Percentiles rank a stretch among this genome's conserved stretches.
Conservation (phyloP, 2,329 filamentous ascomycete genomes). For the Penicillium sp. region DNA sequence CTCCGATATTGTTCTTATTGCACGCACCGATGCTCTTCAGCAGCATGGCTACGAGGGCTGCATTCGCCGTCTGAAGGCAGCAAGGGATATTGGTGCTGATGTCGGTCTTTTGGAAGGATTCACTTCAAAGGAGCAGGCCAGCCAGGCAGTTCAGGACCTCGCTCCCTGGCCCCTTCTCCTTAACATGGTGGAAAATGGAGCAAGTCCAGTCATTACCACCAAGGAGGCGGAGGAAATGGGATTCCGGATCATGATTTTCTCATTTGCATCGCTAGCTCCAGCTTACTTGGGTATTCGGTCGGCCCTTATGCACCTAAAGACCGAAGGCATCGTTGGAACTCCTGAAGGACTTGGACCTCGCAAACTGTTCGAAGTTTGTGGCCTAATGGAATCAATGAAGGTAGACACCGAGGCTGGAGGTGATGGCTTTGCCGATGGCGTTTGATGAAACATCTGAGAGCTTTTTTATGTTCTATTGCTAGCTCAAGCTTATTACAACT, state of each 20-base stretch:
- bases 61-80: conserved; percentile 36
- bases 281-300: conserved; percentile 38
- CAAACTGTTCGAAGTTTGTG: conserved; percentile 42
- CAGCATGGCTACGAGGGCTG: conserved; percentile 41
- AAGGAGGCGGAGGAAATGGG: conserved; percentile 40
- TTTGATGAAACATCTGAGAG: conserved; percentile 10
- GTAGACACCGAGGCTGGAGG: conserved; percentile 39
- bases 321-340: conserved; percentile 33
- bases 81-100: conserved; percentile 38
- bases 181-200: conserved; percentile 45
- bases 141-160: conserved; percentile 35
- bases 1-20: conserved; percentile 44
- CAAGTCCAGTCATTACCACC: conserved; percentile 35
- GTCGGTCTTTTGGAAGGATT: conserved; percentile 42
- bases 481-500: not conserved
- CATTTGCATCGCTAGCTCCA: conserved; percentile 25
- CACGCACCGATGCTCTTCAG: conserved; percentile 39
- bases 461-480: not conserved
- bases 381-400: conserved; percentile 38
- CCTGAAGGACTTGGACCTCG: conserved; percentile 34
- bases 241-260: conserved; percentile 31
- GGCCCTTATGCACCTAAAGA: conserved; percentile 33
- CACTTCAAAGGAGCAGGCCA: conserved; percentile 35
- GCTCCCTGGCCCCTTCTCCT: conserved; percentile 39
- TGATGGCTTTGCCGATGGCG: conserved; percentile 27